Conservation (phyloP, 805 yeast species). For the Ogataea chonburiensis region DNA sequence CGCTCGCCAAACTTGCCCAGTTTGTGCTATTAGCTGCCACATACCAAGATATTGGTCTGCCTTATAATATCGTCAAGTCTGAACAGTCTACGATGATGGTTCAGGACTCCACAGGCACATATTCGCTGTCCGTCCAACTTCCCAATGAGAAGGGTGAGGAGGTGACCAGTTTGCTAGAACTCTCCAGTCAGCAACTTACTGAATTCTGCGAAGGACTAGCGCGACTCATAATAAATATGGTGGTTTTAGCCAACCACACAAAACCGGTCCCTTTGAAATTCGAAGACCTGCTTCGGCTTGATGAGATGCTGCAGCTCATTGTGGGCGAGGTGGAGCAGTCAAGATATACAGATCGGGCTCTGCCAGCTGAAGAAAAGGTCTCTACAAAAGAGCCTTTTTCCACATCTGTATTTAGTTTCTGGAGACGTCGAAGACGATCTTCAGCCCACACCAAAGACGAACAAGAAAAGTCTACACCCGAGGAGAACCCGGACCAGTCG, state of each 20-base stretch:
- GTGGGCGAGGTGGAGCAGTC: slow-evolving; percentile 5
- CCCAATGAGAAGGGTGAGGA: slow-evolving; percentile 9
- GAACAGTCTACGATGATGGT: slow-evolving; percentile 14
- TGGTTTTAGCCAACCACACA: slow-evolving; percentile 10
- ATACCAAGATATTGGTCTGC: slow-evolving; percentile 22
- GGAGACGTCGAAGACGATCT: slow-evolving; percentile 10
- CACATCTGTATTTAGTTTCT: slow-evolving; percentile 15
- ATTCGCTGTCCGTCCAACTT: slow-evolving; percentile 9
- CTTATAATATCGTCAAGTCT: slow-evolving; percentile 21
- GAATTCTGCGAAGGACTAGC: slow-evolving; percentile 21
- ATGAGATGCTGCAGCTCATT: slow-evolving; percentile 15
- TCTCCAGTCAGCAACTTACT: slow-evolving; percentile 19
- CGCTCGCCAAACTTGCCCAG: slow-evolving; percentile 21
- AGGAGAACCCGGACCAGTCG: not conserved
- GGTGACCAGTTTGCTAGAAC: slow-evolving; percentile 17
- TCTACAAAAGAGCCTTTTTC: slow-evolving; percentile 3
- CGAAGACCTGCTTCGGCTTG: slow-evolving; percentile 22
- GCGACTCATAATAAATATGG: slow-evolving; percentile 22
- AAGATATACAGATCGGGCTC: not conserved
- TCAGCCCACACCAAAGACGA: slow-evolving; percentile 2
- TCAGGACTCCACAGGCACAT: slow-evolving; percentile 6
- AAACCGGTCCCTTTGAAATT: slow-evolving; percentile 9
- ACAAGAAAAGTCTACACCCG: not conserved
- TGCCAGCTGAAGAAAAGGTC: not conserved
- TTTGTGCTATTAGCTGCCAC: slow-evolving; percentile 19